Evolutionary conservation across 345 rosid genomes (phyloP), one percentile per base, ranked within the genome.

Genomic region (Brassica cretica): DNA sequence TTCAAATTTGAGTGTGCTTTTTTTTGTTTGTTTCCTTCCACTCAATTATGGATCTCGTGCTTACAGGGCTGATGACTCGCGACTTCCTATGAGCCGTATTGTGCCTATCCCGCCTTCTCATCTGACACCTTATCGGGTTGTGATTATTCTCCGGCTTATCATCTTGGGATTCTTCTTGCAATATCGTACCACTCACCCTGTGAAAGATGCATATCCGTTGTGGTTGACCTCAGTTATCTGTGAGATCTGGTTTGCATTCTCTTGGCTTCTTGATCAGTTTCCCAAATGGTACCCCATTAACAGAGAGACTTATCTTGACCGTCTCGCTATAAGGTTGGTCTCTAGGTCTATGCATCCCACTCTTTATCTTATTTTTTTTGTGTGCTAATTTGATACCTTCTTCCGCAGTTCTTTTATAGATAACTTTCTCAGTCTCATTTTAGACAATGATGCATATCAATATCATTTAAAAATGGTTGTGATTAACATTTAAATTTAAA

Each of bases 251-350:
- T 95, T 95, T 89, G 98, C 99, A 58, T 85, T 93, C 82, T 95
- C 99, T 32, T 95, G 99, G 99, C 94, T 95, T 79, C 87, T 95
- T 77, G 99, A 95, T 87, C 99, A 95, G 88, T 93, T 95, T 84
- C 99, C 99, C 66, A 95, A 95, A 78, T 95, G 99, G 99, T 88
- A 19, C 73, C 99, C 99, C 55, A 79, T 93, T 75, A 95, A 95
- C 84, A 93, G 98, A n/a, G 99, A 95, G 86, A 95, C 99, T 18
- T 93, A 81, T 82, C 93, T 95, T 51, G 98, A 95, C 84, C 90
- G 99, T 85, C 97, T 95, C 24, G 87, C 93, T 68, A 72, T 95
- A 76, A 91, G 98, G 98, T 91, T 74, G 76, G 90, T 86, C 71
- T 72, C 30, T 61, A 19, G 51, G 44, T 76, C 53, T 46, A 66